Evolutionary conservation across 2,329 filamentous ascomycete species (phyloP).

Genomic region (Metarhizium humberi): DNA sequence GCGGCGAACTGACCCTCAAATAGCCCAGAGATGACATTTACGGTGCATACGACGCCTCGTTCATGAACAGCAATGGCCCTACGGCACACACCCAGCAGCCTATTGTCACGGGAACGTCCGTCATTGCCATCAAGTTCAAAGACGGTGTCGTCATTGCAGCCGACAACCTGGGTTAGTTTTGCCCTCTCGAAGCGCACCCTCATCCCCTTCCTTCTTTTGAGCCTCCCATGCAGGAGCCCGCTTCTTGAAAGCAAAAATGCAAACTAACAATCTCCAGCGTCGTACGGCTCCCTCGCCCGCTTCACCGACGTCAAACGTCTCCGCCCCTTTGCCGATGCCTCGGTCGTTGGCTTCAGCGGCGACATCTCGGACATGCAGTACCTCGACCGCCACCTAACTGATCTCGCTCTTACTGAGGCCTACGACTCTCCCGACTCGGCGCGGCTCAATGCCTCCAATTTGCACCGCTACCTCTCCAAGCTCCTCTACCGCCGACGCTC

Average conservation of each 20-base stretch:
- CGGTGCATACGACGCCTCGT: slow-evolving; percentile 82
- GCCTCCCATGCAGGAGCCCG: no score
- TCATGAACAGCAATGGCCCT: slow-evolving; percentile 62
- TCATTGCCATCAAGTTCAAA: slow-evolving; percentile 90
- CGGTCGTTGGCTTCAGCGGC: slow-evolving; percentile 87
- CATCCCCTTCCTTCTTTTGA: background rate
- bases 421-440: slow-evolving; percentile 46
- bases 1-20: slow-evolving; percentile 8
- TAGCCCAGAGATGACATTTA: slow-evolving; percentile 97
- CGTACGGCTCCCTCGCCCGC: slow-evolving; percentile 91
- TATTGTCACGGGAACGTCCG: slow-evolving; percentile 92
- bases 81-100: slow-evolving; percentile 85
- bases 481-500: slow-evolving; percentile 91
- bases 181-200: background rate
- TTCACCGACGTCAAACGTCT: slow-evolving; percentile 97
- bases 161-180: slow-evolving; percentile 75
- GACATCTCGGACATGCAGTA: slow-evolving; percentile 99
- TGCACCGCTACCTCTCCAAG: slow-evolving; percentile 94
- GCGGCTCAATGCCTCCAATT: slow-evolving; percentile 77
- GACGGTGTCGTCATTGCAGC: slow-evolving; percentile 94
- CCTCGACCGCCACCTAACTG: slow-evolving; percentile 81
- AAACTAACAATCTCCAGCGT: slow-evolving; percentile 47
- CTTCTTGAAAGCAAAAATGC: background rate
- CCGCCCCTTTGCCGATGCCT: slow-evolving; percentile 73
- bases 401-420: slow-evolving; percentile 80